Conservation (phyloP, 1,284 basidiomycete species). For the Ustilago cynodontis region DNA sequence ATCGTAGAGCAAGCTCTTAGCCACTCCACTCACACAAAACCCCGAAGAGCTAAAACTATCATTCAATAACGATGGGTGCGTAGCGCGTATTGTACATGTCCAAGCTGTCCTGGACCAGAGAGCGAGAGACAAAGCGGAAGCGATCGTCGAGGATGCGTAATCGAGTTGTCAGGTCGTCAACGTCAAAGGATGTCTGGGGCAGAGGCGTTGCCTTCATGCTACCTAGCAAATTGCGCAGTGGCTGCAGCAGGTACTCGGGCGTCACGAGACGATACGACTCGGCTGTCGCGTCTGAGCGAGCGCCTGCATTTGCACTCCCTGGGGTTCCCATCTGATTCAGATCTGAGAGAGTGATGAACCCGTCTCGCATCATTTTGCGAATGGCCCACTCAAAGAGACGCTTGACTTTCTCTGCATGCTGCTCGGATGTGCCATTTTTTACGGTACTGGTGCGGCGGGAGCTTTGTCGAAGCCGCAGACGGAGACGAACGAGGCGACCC, state of each 20-base stretch:
- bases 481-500: slow-evolving; percentile 30
- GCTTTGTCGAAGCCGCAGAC: slow-evolving; percentile 21
- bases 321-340: not conserved
- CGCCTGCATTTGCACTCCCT: not conserved
- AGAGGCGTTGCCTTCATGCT: not conserved
- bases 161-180: slow-evolving; percentile 22
- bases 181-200: not conserved
- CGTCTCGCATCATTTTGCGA: slow-evolving; percentile 52
- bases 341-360: slow-evolving; percentile 40
- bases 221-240: slow-evolving; percentile 22
- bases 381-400: slow-evolving; percentile 46
- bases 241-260: slow-evolving; percentile 30
- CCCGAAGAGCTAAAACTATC: too few species aligned
- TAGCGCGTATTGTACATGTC: slow-evolving; percentile 18
- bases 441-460: not conserved
- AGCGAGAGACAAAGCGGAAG: slow-evolving; percentile 31
- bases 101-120: slow-evolving; percentile 38
- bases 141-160: slow-evolving; percentile 44
- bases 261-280: slow-evolving; percentile 36
- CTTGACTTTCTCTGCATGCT: slow-evolving; percentile 23
- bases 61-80: slow-evolving; percentile 32
- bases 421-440: slow-evolving; percentile 14
- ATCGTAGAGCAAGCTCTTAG: too few species aligned
- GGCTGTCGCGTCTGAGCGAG: not conserved
- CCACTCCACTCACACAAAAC: too few species aligned